phyloP scores from a whole-genome alignment of 2,329 filamentous ascomycete genomes.

The Pseudogymnoascus sp. region DNA sequence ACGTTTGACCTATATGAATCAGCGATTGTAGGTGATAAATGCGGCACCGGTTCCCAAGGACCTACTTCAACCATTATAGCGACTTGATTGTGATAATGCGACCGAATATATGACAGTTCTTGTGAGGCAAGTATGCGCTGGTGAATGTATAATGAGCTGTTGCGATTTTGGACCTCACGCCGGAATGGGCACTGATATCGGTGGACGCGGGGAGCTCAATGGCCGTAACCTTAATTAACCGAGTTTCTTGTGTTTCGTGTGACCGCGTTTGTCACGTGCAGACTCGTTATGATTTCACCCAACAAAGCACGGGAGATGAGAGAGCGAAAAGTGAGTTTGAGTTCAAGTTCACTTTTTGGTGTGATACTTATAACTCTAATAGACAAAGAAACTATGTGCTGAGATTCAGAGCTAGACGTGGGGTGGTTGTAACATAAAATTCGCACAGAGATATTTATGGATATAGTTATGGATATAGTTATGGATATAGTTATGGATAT shows the following conservation, averaged over 20 bases:
- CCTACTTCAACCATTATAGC: slow-evolving; percentile 10
- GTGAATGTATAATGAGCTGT: slow-evolving; percentile 12
- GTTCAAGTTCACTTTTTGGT: background rate
- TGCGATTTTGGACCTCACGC: slow-evolving; percentile 16
- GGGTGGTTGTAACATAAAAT: background rate
- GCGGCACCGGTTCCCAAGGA: background rate
- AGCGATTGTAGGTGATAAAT: slow-evolving; percentile 8
- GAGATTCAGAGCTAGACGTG: background rate
- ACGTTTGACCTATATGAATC: slow-evolving; percentile 56
- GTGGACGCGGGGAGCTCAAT: slow-evolving; percentile 14
- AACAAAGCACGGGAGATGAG: background rate
- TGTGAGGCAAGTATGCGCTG: background rate
- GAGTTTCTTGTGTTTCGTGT: slow-evolving; percentile 8
- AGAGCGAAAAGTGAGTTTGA: background rate
- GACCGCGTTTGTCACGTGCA: slow-evolving; percentile 7
- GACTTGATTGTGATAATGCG: background rate
- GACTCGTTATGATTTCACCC: background rate
- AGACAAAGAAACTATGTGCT: too few species aligned
- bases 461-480: background rate
- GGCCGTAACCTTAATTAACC: slow-evolving; percentile 5
- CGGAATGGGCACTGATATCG: slow-evolving; percentile 14
- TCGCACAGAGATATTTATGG: background rate
- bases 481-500: background rate
- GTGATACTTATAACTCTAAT: background rate
- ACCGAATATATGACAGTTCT: background rate